Percentiles rank a stretch among this genome's conserved stretches.
phyloP scores from a whole-genome alignment of 2,329 filamentous ascomycete species.

The Bipolaris zeicola region DNA sequence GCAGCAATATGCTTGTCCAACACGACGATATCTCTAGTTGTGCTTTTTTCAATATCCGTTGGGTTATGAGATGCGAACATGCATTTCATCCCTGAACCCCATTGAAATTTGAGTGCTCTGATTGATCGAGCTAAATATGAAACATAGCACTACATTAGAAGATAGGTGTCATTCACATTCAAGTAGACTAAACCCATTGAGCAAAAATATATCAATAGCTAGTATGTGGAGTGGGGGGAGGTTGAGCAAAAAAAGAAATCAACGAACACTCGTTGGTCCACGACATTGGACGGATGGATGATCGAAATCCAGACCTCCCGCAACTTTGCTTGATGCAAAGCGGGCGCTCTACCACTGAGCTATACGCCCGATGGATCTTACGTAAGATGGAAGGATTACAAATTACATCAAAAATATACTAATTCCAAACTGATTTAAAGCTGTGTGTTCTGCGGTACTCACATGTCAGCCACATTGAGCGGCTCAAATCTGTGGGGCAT shows the following conservation, averaged over 20 bases:
- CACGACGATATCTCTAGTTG: not conserved
- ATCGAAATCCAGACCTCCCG: slow-evolving; percentile 46
- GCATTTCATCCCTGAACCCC: too few species aligned
- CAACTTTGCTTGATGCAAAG: slow-evolving; percentile 42
- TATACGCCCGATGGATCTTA: slow-evolving; percentile 30
- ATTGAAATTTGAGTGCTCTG: too few species aligned
- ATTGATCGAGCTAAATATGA: too few species aligned
- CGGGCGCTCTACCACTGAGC: slow-evolving; percentile 50
- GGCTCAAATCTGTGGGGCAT: not conserved
- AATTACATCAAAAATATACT: not conserved
- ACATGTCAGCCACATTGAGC: not conserved
- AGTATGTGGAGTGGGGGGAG: too few species aligned
- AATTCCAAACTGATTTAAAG: not conserved
- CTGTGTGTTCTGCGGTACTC: not conserved
- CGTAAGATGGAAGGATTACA: not conserved
- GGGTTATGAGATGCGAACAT: too few species aligned
- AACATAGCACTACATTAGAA: too few species aligned
- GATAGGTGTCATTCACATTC: too few species aligned
- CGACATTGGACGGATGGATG: slow-evolving; percentile 29
- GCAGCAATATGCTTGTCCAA: too few species aligned
- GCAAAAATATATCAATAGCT: too few species aligned
- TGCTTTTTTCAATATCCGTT: too few species aligned
- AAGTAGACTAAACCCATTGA: too few species aligned
- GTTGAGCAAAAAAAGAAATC: not conserved
- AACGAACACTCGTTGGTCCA: slow-evolving; percentile 1